Evolutionary conservation across 495 filamentous ascomycete genomes (phyloP).

Genomic region (Tuber magnatum): DNA sequence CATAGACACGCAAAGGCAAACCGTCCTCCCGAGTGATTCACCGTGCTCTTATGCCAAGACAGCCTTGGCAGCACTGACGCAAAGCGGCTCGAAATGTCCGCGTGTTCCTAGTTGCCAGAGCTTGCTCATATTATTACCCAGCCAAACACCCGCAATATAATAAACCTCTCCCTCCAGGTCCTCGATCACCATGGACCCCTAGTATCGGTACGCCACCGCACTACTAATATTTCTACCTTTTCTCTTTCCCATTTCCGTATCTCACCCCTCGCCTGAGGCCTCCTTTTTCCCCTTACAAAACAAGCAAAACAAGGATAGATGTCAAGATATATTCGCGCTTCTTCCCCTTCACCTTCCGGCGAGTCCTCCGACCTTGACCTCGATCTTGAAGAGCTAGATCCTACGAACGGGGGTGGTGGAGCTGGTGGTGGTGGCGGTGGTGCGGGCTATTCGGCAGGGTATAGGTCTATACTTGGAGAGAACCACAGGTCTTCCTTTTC

Average conservation of each 20-base stretch:
- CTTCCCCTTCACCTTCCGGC: constrained; percentile 31
- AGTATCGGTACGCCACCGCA: not conserved
- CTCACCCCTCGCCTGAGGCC: not conserved
- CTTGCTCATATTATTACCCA: not conserved
- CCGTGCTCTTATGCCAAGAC: not conserved
- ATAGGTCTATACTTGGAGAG: constrained; percentile 28
- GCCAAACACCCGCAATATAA: not conserved
- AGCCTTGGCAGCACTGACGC: not conserved
- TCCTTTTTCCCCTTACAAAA: not conserved
- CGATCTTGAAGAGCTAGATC: constrained; percentile 37
- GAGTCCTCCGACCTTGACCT: constrained; percentile 40
- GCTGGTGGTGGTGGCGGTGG: not conserved
- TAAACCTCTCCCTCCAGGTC: not conserved
- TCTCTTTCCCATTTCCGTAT: not conserved
- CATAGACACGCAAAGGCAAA: not conserved
- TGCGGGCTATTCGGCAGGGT: constrained; percentile 7
- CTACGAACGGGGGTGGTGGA: not conserved
- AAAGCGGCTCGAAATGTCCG: not conserved
- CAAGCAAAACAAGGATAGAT: constrained; percentile 7
- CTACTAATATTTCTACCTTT: not conserved
- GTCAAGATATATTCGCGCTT: constrained; percentile 29
- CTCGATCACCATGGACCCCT: not conserved
- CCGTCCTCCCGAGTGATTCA: not conserved
- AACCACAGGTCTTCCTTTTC: constrained; percentile 23
- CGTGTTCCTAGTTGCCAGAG: not conserved